Base-by-base conservation (phyloP, 495 filamentous ascomycete species). In the Xylaria acuta region DNA sequence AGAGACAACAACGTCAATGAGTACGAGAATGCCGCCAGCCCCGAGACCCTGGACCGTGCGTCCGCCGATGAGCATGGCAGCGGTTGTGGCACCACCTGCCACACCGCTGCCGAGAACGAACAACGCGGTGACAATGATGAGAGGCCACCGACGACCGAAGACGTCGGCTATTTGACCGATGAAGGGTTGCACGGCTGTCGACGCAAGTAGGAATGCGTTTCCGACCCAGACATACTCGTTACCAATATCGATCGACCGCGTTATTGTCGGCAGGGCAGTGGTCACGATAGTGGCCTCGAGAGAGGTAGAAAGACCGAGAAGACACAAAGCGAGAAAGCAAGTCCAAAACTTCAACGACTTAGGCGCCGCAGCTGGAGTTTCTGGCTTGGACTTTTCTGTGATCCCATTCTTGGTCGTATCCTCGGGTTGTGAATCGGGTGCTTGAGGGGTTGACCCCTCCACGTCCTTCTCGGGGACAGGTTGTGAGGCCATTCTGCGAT, bases 41-140 rank as follows among this genome's bases (percentile, higher is more conserved):
- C 91, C 93, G 22, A 90, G 80, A 68, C 93, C 93, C 78, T 94
- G 92, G 38, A 96, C 80, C 0, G 88, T 86, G 76, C 93, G 83
- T 11, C 91, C 93, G 5, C 85, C 86, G 54, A 96, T 85, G 49
- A 95, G 82, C 86, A 92, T 91, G 38, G 85, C 82, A 67, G 94
- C 87, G 67, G 84, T 91, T 38, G 81, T 81, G 11, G 92, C 86
- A 49, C 91, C 72, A 0, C 88, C 93, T 53, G 90, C 91, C 38
- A 94, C 82, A 66, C 93, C 82, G 69, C 89, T 92, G 18, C 89
- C 91, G 32, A 79, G 73, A 65, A 80, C 67, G 65, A 94, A 88
- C 78, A 95, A 92, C 22, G 89, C 74, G 12, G 88, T 75, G 49
- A 92, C 89, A 11, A 88, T 65, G n/a, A 94, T 81, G 45, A 94